A percentile compares a stretch with the other conserved stretches of the same genome.
Conservation (phyloP, 2,329 filamentous ascomycete species). For the Curvularia verruculosa region DNA sequence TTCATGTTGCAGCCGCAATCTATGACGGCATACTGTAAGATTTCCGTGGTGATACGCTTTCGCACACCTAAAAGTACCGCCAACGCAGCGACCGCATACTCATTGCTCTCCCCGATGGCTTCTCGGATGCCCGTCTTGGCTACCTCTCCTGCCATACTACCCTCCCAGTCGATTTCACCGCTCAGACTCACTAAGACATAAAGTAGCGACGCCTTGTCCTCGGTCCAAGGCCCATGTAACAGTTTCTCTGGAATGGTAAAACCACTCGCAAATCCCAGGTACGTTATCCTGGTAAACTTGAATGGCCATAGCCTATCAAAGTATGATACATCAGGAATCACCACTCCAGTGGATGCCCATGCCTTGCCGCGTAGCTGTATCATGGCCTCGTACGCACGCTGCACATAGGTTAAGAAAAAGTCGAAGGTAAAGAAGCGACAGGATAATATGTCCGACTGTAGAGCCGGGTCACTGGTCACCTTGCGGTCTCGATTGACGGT, state of each 20-base stretch:
- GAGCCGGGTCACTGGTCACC: conserved; percentile 22
- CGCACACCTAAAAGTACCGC: conserved; percentile 40
- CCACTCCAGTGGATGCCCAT: conserved; percentile 39
- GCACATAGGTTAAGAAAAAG: conserved; percentile 44
- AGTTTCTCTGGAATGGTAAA: conserved; percentile 46
- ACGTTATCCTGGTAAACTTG: conserved; percentile 39
- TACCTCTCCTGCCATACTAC: conserved; percentile 42
- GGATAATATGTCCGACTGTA: conserved; percentile 40
- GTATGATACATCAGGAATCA: conserved; percentile 27
- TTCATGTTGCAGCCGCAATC: conserved; percentile 38
- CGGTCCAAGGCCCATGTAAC: conserved; percentile 44
- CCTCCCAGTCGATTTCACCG: conserved; percentile 45
- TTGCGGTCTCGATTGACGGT: conserved; percentile 30
- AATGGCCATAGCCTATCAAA: conserved; percentile 43
- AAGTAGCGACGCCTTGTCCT: conserved; percentile 38
- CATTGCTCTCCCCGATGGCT: conserved; percentile 35
- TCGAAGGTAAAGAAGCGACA: conserved; percentile 47
- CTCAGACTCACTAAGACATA: conserved; percentile 44
- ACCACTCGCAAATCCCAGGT: conserved; percentile 39
- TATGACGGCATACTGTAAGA: conserved; percentile 39
- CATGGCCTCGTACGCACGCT: conserved; percentile 37
- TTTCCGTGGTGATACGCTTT: conserved; percentile 37
- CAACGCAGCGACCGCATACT: conserved; percentile 44
- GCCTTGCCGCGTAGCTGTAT: conserved; percentile 37
- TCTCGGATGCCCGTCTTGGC: conserved; percentile 41